Evolutionary conservation across 139 green algal genomes (phyloP).

Genomic region (Nannochloris sp.): DNA sequence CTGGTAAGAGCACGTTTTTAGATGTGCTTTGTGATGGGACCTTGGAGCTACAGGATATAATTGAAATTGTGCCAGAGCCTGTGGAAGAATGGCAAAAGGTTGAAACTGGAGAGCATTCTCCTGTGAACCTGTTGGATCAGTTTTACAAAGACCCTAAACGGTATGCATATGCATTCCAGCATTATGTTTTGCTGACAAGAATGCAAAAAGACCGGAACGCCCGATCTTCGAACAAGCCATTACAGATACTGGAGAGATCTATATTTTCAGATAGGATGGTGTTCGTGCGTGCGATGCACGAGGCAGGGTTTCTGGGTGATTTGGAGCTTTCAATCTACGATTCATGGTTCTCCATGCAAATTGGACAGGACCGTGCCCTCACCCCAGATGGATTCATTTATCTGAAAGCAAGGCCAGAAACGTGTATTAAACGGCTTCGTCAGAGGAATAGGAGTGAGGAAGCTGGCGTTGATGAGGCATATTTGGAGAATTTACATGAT

Average conservation of each 20-base stretch:
- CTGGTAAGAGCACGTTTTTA: constrained; percentile 93
- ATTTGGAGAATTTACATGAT: constrained; percentile 77
- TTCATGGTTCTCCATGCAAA: constrained; percentile 60
- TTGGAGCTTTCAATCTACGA: constrained; percentile 86
- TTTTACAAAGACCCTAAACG: constrained; percentile 84
- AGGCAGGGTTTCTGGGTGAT: constrained; percentile 66
- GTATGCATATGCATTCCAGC: constrained; percentile 96
- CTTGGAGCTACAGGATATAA: constrained; percentile 36
- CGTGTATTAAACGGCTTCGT: constrained; percentile 63
- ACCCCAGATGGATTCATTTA: constrained; percentile 95
- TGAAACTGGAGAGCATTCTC: constrained; percentile 10
- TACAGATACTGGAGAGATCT: constrained; percentile 84
- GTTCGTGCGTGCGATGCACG: constrained; percentile 87
- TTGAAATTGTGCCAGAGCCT: constrained; percentile 85
- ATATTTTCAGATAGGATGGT: constrained; percentile 98
- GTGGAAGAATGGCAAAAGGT: constrained; percentile 88
- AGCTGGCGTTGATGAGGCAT: constrained; percentile 46
- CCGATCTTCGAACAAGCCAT: constrained; percentile 22
- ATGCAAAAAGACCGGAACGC: constrained; percentile 59
- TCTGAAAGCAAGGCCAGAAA: constrained; percentile 60
- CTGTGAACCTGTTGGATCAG: constrained; percentile 76
- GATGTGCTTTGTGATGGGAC: constrained; percentile 28
- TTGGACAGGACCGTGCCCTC: constrained; percentile 28
- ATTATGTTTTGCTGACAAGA: constrained; percentile 93
- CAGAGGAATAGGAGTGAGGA: constrained; percentile 46